A percentile compares a stretch with the other conserved stretches of the same genome.
Conservation (phyloP, 2,329 filamentous ascomycete genomes). For the Alternaria brassicae region DNA sequence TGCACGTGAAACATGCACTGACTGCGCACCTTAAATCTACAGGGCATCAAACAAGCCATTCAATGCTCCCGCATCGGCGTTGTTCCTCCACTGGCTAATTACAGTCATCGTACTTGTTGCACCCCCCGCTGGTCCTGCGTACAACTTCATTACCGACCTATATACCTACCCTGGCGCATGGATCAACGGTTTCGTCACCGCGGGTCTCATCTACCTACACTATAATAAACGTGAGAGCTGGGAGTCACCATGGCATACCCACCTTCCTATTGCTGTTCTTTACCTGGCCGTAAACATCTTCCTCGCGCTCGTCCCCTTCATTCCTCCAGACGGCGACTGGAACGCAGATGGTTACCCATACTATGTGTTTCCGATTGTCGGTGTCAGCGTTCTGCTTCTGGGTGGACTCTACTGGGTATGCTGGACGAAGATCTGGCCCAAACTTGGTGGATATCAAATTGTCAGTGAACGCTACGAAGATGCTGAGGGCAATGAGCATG, state of each 20-base stretch:
- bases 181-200: constrained; percentile 48
- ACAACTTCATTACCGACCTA: constrained; percentile 70
- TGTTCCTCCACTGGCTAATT: constrained; percentile 71
- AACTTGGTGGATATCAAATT: constrained; percentile 43
- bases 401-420: constrained; percentile 49
- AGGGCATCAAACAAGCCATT: constrained; percentile 73
- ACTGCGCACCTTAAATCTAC: background rate
- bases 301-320: constrained; percentile 53
- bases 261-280: constrained; percentile 45
- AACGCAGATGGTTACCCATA: constrained; percentile 54
- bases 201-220: constrained; percentile 48
- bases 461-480: constrained; percentile 40
- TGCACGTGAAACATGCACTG: background rate
- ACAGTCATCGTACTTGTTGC: constrained; percentile 71
- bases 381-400: constrained; percentile 49
- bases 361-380: constrained; percentile 55
- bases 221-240: constrained; percentile 45
- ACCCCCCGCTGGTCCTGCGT: constrained; percentile 71
- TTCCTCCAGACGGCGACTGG: constrained; percentile 51
- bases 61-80: constrained; percentile 61
- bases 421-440: constrained; percentile 31
- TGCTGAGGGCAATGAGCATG: constrained; percentile 38
- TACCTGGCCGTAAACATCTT: constrained; percentile 53
- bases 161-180: constrained; percentile 49
- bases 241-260: constrained; percentile 50